Evolutionary conservation across 306 rosid species (phyloP), one percentile per base, ranked within the genome.

Genomic region (Cicer cuneatum): DNA sequence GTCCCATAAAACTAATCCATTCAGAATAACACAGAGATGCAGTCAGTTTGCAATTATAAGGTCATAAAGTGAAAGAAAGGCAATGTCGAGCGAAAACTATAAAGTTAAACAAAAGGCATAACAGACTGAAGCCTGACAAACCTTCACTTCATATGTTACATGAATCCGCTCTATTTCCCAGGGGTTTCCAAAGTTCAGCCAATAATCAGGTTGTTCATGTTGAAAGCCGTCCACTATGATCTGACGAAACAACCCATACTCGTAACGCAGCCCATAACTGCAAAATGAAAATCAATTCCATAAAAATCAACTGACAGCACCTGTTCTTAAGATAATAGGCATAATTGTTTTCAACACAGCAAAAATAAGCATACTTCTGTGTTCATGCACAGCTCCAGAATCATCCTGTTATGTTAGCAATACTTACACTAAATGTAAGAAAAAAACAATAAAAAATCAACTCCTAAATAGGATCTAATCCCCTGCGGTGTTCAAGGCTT

Each of bases 131-230:
- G 51, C 66, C 43, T 66, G 79, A 39, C 67, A 77, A 70, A 90
- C 92, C 92, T 90, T 87, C 80, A 87, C 92, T 64, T 90, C 87
- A 74, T 90, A 87, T 47, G 96, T 87, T 21, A 90, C 87, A 76
- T 90, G 90, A 73, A 82, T 71, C 40, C 90, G 84, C 84, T 84
- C 96, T 73, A 86, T 90, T 74, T 90, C 92, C 96, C 96, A 87
- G 69, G 96, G 96, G 79, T 90, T 90, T 71, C 96, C 96, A 76
- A 84, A 87, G 78, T 90, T 87, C 74, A 90, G 81, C 96, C 96
- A 90, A 72, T 84, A 85, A 79, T 90, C 96, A 46, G 96, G 92
- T 72, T 87, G 90, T 72, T 90, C 96, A 49, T 90, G 89, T 75
- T 90, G 96, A 76, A 84, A 84, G 43, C 92, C 96, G 73, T 90